Percentiles rank a stretch among this genome's conserved stretches.
phyloP scores from a whole-genome alignment of 768 basidiomycete genomes.

The Lactarius quietus region DNA sequence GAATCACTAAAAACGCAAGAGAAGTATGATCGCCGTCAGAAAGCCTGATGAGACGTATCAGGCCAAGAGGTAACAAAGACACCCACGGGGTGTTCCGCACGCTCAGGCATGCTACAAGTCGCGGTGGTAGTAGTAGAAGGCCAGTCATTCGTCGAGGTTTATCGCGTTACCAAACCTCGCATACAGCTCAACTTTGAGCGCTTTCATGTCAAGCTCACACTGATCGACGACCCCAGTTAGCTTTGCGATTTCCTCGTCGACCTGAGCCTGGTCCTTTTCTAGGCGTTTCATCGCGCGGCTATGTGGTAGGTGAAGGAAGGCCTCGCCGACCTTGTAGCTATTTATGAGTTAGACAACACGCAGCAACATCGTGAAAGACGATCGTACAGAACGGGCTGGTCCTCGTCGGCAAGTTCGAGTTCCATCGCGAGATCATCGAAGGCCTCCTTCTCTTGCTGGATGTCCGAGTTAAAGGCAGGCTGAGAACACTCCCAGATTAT shows the following conservation, averaged over 20 bases:
- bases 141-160: slow-evolving; percentile 74
- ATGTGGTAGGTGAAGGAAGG: slow-evolving; percentile 78
- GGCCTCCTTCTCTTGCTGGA: slow-evolving; percentile 90
- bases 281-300: slow-evolving; percentile 65
- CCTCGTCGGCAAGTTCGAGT: slow-evolving; percentile 86
- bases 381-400: slow-evolving; percentile 69
- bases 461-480: slow-evolving; percentile 1
- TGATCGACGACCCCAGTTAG: slow-evolving; percentile 53
- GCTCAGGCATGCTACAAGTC: not conserved
- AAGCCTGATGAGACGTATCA: not conserved
- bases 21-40: not conserved
- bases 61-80: not conserved
- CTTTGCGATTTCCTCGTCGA: slow-evolving; percentile 53
- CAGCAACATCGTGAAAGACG: slow-evolving; percentile 2
- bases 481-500: not conserved
- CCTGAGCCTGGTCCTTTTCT: slow-evolving; percentile 59
- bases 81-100: not conserved
- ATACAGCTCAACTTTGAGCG: slow-evolving; percentile 74
- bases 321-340: slow-evolving; percentile 88
- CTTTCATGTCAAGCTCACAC: slow-evolving; percentile 74
- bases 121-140: not conserved
- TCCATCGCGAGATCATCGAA: slow-evolving; percentile 86
- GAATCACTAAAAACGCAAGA: not conserved
- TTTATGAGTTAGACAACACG: not conserved
- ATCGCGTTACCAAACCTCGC: slow-evolving; percentile 92